Evolutionary conservation across 2,329 filamentous ascomycete genomes (phyloP).

Genomic region (Akanthomyces dipterigenus): DNA sequence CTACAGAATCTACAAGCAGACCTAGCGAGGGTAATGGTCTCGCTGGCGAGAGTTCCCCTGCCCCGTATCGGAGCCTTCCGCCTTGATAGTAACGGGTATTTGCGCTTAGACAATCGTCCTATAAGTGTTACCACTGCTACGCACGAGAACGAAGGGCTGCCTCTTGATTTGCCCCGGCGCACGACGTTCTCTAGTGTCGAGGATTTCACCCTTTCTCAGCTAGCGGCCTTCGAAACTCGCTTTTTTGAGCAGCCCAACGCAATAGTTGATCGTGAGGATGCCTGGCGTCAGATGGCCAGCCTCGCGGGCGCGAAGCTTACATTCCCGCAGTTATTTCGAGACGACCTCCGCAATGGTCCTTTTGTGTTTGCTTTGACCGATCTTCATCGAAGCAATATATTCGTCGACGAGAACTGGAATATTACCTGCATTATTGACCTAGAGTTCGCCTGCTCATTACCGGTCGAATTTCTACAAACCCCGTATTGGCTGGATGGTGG

Average conservation of each 20-base stretch:
- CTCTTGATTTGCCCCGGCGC: too few species aligned
- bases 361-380: constrained; percentile 31
- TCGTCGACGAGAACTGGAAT: constrained; percentile 29
- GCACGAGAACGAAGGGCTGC: constrained; percentile 20
- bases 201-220: neutral
- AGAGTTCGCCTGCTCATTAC: constrained; percentile 25
- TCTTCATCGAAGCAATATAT: constrained; percentile 33
- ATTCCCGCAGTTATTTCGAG: constrained; percentile 6
- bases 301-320: constrained; percentile 21
- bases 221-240: neutral
- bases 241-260: constrained; percentile 7
- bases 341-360: constrained; percentile 21
- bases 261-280: neutral
- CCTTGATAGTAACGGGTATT: constrained; percentile 21
- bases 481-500: constrained; percentile 32
- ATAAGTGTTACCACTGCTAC: constrained; percentile 21
- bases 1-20: constrained; percentile 12
- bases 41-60: constrained; percentile 21
- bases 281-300: neutral
- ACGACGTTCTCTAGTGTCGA: neutral
- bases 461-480: constrained; percentile 23
- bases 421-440: constrained; percentile 27
- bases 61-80: constrained; percentile 23
- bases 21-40: constrained; percentile 22
- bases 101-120: constrained; percentile 30